Evolutionary conservation across 352 stramenopile genomes (phyloP), one percentile per base, ranked within the genome.

Genomic region (Globisporangium ultimum): DNA sequence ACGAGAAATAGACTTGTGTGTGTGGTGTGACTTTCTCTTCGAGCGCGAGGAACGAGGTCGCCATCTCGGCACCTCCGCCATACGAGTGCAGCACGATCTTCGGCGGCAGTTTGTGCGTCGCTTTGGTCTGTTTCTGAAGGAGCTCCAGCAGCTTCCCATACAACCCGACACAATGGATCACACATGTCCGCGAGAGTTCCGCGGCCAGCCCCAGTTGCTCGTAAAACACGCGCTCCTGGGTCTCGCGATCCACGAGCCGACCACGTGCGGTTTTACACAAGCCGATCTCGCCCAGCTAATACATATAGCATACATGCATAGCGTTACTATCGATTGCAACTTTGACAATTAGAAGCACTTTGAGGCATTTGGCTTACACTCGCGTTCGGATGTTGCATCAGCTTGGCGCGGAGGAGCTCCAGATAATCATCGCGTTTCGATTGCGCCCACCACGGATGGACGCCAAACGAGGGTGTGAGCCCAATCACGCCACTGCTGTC

Each of bases 391-490:
- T 89, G 63, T 3, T 60, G 55, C 13, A 34, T 4, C 53, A 94
- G 63, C 6, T 59, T 71, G 1, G 61, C 41, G 10, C 70, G 57
- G 2, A 94, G 67, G 18, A 50, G 43, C 17, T 54, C 48, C 22
- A 94, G 34, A 10, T 80, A 81, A 17, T 58, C 15, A n/a, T 48
- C 53, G 0, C 47, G 59, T 10, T 40, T 50, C 9, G 77, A 45
- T 0, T 76, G 42, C 1, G 76, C 75, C 78, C 78, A 94, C 84
- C 84, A 94, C 12, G 84, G 84, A 71, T 94, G 84, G 0, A 94
- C 50, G 0, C 84, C 84, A 61, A 94, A 94, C 15, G 66, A 64
- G 20, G 79, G 70, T 32, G 88, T 53, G 43, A 91, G 76, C 4
- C 57, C 53, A 12, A 80, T 28, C 22, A 0, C 47, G 5, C 56